Percentiles rank a stretch among this genome's conserved stretches.
These are phyloP conservation scores for Umbelopsis sp. DNA, from an alignment of 192 early-diverging fungal species.

Conservation along the genomic window DNA sequence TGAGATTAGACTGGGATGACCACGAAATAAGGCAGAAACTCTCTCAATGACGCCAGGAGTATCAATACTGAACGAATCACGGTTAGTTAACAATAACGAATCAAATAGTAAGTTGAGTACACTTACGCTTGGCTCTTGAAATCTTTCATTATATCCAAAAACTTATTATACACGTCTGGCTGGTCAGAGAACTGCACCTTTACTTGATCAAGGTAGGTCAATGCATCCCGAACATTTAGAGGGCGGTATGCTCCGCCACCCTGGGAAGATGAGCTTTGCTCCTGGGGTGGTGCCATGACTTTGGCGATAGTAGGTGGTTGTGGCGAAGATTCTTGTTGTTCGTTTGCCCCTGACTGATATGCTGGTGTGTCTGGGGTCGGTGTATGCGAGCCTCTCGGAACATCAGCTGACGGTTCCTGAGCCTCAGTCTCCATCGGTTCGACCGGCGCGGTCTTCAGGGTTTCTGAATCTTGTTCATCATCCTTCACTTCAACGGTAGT, in stretches of 20 bases:
- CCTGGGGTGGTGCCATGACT: neutral
- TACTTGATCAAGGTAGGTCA: slow-evolving; percentile 96
- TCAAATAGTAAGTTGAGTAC: neutral
- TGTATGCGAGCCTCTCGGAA: neutral
- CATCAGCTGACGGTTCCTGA: neutral
- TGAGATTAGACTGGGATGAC: slow-evolving; percentile 86
- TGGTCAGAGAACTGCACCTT: slow-evolving; percentile 90
- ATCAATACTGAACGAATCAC: slow-evolving; percentile 66
- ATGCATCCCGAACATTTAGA: slow-evolving; percentile 91
- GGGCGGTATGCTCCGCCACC: slow-evolving; percentile 44
- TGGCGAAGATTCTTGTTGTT: neutral
- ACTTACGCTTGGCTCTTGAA: slow-evolving; percentile 94
- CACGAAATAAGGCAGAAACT: slow-evolving; percentile 93
- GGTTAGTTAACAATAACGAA: slow-evolving; percentile 21
- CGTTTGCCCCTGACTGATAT: neutral
- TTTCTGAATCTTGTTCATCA: neutral
- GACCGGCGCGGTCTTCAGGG: neutral
- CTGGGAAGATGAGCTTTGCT: slow-evolving; percentile 3
- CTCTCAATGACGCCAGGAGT: slow-evolving; percentile 98
- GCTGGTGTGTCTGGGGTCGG: neutral
- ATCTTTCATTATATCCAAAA: slow-evolving; percentile 99
- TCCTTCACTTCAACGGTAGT: neutral
- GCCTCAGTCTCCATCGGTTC: slow-evolving; percentile 5
- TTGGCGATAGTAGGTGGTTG: neutral
- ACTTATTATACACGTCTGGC: slow-evolving; percentile 96